Conservation (phyloP, 257 asterid genomes). For the Nicotiana tomentosiformis region DNA sequence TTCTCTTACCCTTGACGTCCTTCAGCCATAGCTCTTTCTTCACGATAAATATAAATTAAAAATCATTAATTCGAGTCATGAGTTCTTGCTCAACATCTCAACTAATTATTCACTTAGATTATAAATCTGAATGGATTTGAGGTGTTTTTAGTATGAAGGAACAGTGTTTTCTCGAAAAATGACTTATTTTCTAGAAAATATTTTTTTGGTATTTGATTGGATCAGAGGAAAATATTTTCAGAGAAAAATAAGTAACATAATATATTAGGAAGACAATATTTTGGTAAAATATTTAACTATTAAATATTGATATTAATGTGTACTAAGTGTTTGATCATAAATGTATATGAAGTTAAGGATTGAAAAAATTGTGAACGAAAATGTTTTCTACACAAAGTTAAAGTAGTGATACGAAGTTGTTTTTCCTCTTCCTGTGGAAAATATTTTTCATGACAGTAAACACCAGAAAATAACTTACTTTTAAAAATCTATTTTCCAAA, state of each 20-base stretch:
- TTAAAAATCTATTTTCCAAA: neutral
- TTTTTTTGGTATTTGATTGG: neutral
- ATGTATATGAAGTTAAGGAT: too few species aligned
- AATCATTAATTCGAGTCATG: neutral
- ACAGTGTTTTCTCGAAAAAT: too few species aligned
- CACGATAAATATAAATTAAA: neutral
- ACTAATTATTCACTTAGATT: too few species aligned
- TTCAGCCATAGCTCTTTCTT: conserved; percentile 41
- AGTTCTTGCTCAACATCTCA: neutral
- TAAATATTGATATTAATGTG: too few species aligned
- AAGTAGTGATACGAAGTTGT: neutral
- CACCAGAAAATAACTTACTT: neutral
- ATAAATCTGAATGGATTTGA: too few species aligned
- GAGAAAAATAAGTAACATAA: neutral
- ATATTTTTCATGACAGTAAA: neutral
- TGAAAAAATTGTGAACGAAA: too few species aligned
- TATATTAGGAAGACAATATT: neutral
- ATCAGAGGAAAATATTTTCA: neutral
- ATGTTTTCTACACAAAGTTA: too few species aligned
- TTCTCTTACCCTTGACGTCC: conserved; percentile 36
- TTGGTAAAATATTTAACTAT: neutral
- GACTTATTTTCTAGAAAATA: neutral
- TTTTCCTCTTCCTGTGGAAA: neutral
- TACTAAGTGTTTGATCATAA: too few species aligned
- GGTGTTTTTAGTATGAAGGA: too few species aligned